Conservation (phyloP, 2,329 filamentous ascomycete species). For the Botrytis deweyae region DNA sequence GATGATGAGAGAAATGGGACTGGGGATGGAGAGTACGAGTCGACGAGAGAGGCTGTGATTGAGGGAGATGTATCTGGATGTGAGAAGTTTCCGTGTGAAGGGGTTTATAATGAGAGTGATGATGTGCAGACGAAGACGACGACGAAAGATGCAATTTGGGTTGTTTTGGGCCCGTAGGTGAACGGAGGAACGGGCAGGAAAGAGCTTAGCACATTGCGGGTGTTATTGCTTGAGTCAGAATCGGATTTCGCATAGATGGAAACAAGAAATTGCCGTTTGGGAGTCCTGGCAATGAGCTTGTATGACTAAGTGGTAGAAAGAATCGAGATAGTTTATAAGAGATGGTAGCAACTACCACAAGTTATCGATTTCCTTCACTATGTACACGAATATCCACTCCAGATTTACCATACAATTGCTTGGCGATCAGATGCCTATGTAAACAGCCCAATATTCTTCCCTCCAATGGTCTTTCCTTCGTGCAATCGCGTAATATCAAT, state of each 20-base stretch:
- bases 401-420: not conserved
- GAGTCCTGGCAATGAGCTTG: not conserved
- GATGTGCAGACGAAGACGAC: conserved; percentile 9
- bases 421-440: not conserved
- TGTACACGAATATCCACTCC: not conserved
- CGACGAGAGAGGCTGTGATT: not conserved
- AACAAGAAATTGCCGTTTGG: not conserved
- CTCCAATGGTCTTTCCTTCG: not conserved
- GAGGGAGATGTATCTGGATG: not conserved
- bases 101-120: not conserved
- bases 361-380: not conserved
- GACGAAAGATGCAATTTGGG: not conserved
- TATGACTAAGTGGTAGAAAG: not conserved
- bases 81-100: not conserved
- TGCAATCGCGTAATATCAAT: not conserved
- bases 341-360: not conserved
- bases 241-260: not conserved
- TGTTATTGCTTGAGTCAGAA: too few relatives aligned
- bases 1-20: not conserved
- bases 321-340: not conserved
- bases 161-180: not conserved
- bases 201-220: not conserved
- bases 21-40: not conserved
- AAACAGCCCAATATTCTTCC: not conserved
- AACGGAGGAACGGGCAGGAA: too few relatives aligned